A percentile compares a stretch with the other conserved stretches of the same genome.
These are phyloP conservation scores for Amanita subjunquillea DNA, from an alignment of 768 basidiomycete species.

Conservation along the genomic window DNA sequence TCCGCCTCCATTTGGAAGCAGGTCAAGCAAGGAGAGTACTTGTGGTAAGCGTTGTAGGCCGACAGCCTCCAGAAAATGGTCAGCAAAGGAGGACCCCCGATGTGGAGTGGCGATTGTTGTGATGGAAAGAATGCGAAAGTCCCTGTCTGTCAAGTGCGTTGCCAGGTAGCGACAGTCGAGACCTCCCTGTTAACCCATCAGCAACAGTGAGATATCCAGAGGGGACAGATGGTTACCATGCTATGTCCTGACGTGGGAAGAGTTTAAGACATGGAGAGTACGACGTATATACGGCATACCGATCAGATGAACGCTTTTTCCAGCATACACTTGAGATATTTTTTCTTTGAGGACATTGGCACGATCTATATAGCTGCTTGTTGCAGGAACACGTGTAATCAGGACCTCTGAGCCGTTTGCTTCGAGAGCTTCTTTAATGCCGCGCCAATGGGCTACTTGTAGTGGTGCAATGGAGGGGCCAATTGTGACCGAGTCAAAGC, in stretches of 20 bases:
- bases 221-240: slow-evolving; percentile 37
- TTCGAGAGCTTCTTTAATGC: slow-evolving; percentile 88
- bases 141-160: slow-evolving; percentile 60
- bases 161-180: slow-evolving; percentile 90
- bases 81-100: slow-evolving; percentile 87
- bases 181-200: slow-evolving; percentile 46
- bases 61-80: slow-evolving; percentile 76
- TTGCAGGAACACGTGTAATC: slow-evolving; percentile 90
- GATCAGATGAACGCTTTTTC: slow-evolving; percentile 80
- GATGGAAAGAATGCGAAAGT: slow-evolving; percentile 75
- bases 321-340: slow-evolving; percentile 74
- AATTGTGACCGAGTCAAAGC: slow-evolving; percentile 79
- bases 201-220: not conserved
- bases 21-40: slow-evolving; percentile 63
- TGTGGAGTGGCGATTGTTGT: slow-evolving; percentile 96
- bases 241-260: slow-evolving; percentile 44
- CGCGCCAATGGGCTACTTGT: slow-evolving; percentile 92
- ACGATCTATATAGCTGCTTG: slow-evolving; percentile 78
- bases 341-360: slow-evolving; percentile 82
- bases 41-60: slow-evolving; percentile 58
- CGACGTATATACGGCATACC: slow-evolving; percentile 25
- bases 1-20: slow-evolving; percentile 87
- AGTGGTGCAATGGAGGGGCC: slow-evolving; percentile 69
- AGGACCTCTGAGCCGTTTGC: slow-evolving; percentile 84
- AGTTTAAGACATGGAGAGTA: slow-evolving; percentile 2